Evolutionary conservation across 2,329 filamentous ascomycete species (phyloP), one percentile per base, ranked within the genome.

Genomic region (Elsinoe fawcettii): DNA sequence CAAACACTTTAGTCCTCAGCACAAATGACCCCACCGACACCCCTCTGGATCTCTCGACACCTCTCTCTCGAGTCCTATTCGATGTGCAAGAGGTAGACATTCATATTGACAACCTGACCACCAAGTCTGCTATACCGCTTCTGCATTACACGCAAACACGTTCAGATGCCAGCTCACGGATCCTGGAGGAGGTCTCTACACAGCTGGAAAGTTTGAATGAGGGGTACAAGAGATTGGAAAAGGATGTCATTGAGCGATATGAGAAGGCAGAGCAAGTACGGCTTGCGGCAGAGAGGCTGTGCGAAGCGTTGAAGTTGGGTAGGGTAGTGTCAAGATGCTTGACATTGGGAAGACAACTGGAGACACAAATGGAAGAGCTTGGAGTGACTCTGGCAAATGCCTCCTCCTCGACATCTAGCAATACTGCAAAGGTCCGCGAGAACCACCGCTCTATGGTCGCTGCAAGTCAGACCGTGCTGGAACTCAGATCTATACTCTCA

Each of bases 31-130:
- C 90, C 59, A 88, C 86, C 63, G 93, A 97, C 73, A 86, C 86
- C 1, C 87, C 90, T 5, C 82, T 97, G 65, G 93, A 99, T 71
- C 86, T 99, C 58, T 92, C 90, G 5, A 97, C 93, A 14, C 92
- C 93, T 2, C 80, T 99, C 49, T 96, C 91, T 4, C 84, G 90
- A 56, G 91, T 96, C 4, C 83, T 97, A 5, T 99, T 99, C 73
- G 93, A 99, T 72, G 86, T 93, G 2, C 93, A 97, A 69, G 93
- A 97, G 73, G 87, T 99, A 63, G 92, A 97, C 73, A 95, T 91
- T 0, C 90, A 95, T 69, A 96, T 99, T 62, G 90, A 99, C 70
- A 81, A 83, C 2, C 80, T 97, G 39, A 95, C 92, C 5, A 93
- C 90, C 2, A 85, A 87, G 61, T 88, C 86, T 25, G 90, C 93